Conservation (phyloP, 495 filamentous ascomycete genomes). For the Neurospora sp. region DNA sequence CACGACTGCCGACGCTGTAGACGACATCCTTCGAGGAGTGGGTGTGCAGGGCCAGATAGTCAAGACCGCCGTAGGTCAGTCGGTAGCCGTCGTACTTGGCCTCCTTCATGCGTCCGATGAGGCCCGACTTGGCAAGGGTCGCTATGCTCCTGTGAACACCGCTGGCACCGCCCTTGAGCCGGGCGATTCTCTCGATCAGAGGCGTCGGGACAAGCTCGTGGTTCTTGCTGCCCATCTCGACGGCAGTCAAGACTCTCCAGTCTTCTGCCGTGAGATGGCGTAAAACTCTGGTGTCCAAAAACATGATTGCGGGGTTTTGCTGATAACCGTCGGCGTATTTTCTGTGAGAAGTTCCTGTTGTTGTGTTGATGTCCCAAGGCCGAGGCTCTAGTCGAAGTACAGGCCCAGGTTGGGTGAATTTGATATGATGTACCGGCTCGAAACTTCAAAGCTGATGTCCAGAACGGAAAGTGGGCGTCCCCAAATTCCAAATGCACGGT, state of each 20-base stretch:
- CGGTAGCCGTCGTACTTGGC: conserved; percentile 97
- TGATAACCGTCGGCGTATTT: neutral
- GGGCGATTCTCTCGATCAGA: conserved; percentile 73
- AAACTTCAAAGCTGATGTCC: neutral
- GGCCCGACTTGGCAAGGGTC: conserved; percentile 77
- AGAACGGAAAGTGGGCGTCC: conserved; percentile 1
- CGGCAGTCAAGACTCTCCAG: conserved; percentile 89
- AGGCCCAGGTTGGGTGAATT: neutral
- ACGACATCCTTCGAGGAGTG: conserved; percentile 67
- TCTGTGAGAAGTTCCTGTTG: neutral
- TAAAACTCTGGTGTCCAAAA: conserved; percentile 82
- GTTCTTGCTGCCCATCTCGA: conserved; percentile 88
- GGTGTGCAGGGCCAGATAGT: conserved; percentile 89
- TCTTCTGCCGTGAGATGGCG: conserved; percentile 88
- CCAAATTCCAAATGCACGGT: neutral
- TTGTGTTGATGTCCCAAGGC: neutral
- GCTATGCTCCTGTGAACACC: conserved; percentile 85
- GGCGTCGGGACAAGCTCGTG: conserved; percentile 93
- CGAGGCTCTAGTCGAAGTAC: neutral
- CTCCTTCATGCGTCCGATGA: conserved; percentile 90
- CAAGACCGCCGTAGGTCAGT: conserved; percentile 90
- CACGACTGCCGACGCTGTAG: conserved; percentile 88
- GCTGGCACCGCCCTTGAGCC: conserved; percentile 63
- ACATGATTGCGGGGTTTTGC: neutral
- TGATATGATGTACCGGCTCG: too few relatives aligned